phyloP scores from a whole-genome alignment of 148 eudicot genomes.

The Rhododendron ferrugineum region DNA sequence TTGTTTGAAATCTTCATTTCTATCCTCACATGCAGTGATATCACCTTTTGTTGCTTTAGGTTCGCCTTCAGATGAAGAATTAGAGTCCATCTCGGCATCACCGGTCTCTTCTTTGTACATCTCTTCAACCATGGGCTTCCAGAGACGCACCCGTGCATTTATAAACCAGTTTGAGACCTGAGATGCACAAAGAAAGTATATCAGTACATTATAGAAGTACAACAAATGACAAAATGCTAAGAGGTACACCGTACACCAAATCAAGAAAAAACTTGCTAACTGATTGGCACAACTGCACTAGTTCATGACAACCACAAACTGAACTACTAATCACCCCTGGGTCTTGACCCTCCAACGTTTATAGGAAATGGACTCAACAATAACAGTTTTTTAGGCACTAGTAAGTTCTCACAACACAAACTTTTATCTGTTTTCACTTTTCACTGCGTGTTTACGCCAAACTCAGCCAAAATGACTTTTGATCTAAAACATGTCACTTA shows the following conservation, averaged over 20 bases:
- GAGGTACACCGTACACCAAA: not conserved
- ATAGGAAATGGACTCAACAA: not conserved
- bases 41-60: slow-evolving; percentile 13
- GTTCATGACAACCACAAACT: not conserved
- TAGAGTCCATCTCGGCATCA: slow-evolving; percentile 21
- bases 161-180: slow-evolving; percentile 92
- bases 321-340: not conserved
- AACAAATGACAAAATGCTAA: not conserved
- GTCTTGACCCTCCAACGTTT: not conserved
- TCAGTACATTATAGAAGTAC: not conserved
- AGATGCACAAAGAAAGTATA: not conserved
- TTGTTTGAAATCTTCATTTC: slow-evolving; percentile 18
- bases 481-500: not conserved
- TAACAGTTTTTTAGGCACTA: not conserved
- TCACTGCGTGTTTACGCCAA: not conserved
- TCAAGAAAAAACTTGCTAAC: not conserved
- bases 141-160: slow-evolving; percentile 70
- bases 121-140: slow-evolving; percentile 77
- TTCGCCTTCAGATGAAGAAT: slow-evolving; percentile 21
- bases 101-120: slow-evolving; percentile 33
- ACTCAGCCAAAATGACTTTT: not conserved
- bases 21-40: not conserved
- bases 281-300: not conserved
- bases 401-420: not conserved
- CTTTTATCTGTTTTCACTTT: not conserved